Evolutionary conservation across 208 protist genomes (phyloP).

Genomic region (Balamuthia mandrillaris): DNA sequence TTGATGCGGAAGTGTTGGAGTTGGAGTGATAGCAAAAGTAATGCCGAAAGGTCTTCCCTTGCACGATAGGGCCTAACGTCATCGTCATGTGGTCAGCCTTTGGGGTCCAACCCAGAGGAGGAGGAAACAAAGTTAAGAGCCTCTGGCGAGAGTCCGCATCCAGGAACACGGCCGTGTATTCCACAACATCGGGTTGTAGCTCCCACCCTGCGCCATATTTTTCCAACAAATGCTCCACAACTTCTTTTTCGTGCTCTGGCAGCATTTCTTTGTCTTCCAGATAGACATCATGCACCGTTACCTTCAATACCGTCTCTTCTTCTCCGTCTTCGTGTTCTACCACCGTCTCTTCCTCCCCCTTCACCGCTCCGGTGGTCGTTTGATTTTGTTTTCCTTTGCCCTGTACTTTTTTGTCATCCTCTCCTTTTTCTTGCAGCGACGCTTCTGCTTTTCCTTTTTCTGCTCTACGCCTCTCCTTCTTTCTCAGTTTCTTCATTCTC

Average conservation of each 20-base stretch:
- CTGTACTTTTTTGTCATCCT: neutral
- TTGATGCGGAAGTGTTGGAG: no score
- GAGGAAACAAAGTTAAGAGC: neutral
- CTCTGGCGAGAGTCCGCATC: neutral
- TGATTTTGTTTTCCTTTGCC: neutral
- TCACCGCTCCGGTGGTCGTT: neutral
- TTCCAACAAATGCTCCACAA: neutral
- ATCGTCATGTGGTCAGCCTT: constrained; percentile 30
- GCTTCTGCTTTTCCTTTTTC: neutral
- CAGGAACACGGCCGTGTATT: neutral
- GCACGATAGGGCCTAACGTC: neutral
- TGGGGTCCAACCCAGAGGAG: neutral
- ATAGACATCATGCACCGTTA: neutral
- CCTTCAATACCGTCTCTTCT: no score
- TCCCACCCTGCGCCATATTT: neutral
- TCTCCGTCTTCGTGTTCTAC: no score
- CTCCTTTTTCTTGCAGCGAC: neutral
- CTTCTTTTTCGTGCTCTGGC: neutral
- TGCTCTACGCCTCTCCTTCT: neutral
- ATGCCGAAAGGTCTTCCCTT: no score
- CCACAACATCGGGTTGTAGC: neutral
- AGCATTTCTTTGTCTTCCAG: neutral
- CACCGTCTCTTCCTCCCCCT: no score
- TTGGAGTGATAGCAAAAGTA: no score
- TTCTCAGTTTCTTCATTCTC: no score